Conservation (phyloP, 202 grass and related monocot species). For the Schoenoplectus tabernaemontani region DNA sequence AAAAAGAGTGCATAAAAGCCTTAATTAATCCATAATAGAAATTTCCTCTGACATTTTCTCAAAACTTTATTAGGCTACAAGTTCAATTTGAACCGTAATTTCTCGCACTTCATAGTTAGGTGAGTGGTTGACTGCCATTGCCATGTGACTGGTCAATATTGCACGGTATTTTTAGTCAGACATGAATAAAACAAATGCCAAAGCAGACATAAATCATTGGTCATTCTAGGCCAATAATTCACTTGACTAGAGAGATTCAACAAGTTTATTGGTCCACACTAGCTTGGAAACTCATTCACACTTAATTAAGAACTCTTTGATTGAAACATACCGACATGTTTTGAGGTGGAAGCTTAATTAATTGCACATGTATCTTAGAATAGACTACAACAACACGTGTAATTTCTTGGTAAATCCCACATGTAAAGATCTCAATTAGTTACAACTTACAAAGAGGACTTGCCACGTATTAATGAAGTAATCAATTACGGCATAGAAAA, state of each 20-base stretch:
- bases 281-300: not conserved
- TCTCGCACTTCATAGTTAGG: not conserved
- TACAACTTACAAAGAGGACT: not conserved
- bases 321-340: not conserved
- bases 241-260: not conserved
- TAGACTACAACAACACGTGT: too few relatives aligned
- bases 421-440: not conserved
- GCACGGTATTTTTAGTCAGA: not conserved
- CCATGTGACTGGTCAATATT: not conserved
- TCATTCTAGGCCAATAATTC: not conserved
- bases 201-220: not conserved
- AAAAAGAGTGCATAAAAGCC: not conserved
- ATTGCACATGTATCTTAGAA: too few relatives aligned
- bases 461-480: not conserved
- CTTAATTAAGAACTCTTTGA: not conserved
- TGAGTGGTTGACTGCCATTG: not conserved
- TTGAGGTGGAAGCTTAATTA: not conserved
- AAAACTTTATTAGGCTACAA: not conserved
- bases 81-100: not conserved
- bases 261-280: not conserved
- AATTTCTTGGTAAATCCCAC: not conserved
- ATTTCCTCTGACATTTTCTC: not conserved
- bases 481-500: not conserved
- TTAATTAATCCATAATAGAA: not conserved
- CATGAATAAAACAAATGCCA: not conserved